These are phyloP conservation scores for Xylaria arbuscula DNA, from an alignment of 2,329 filamentous ascomycete species.

Conservation along the genomic window DNA sequence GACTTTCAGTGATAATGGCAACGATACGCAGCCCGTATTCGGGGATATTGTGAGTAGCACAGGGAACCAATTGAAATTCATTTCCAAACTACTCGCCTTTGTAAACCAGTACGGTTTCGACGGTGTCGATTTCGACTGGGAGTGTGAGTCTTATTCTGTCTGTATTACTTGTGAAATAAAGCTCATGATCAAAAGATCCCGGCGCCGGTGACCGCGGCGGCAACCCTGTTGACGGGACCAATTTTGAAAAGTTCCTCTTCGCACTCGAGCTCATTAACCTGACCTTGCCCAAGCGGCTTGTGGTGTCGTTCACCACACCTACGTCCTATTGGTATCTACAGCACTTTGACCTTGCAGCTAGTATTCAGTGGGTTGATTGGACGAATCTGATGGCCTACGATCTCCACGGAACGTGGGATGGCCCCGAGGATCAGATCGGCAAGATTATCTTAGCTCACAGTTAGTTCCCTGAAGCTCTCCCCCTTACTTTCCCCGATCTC, in stretches of 20 bases:
- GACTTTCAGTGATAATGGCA: constrained; percentile 51
- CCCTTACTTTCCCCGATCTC: too few relatives aligned
- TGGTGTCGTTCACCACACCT: constrained; percentile 39
- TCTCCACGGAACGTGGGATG: constrained; percentile 57
- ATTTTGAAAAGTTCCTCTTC: constrained; percentile 53
- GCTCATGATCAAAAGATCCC: constrained; percentile 24
- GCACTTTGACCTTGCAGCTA: constrained; percentile 46
- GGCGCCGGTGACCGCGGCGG: constrained; percentile 44
- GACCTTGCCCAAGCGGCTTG: neutral
- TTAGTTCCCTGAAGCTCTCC: too few relatives aligned
- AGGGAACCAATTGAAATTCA: constrained; percentile 40
- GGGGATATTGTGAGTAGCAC: constrained; percentile 38
- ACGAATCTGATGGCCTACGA: constrained; percentile 57
- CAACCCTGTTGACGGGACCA: constrained; percentile 36
- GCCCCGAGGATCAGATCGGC: neutral
- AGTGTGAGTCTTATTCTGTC: constrained; percentile 1
- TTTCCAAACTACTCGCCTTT: constrained; percentile 39
- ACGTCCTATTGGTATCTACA: constrained; percentile 45
- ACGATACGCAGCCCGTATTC: constrained; percentile 45
- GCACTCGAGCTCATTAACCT: constrained; percentile 49
- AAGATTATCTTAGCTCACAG: constrained; percentile 53
- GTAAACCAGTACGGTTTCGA: constrained; percentile 37
- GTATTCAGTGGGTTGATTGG: neutral
- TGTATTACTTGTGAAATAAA: neutral
- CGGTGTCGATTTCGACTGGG: constrained; percentile 36